Conservation (phyloP, 2,329 filamentous ascomycete species). For the Fusarium nanum region DNA sequence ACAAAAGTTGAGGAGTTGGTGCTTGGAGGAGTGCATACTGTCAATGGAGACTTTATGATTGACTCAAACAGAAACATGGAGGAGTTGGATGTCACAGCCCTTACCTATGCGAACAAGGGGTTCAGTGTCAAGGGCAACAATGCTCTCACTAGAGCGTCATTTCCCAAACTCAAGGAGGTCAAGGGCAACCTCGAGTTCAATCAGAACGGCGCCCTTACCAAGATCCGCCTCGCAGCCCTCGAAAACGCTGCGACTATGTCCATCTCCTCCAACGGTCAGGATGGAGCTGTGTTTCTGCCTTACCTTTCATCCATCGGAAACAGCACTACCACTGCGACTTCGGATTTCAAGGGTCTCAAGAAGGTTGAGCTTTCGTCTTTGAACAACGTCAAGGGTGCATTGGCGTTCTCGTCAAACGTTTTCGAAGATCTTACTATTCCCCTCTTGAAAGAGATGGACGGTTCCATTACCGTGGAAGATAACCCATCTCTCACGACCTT, state of each 20-base stretch:
- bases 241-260: slow-evolving; percentile 45
- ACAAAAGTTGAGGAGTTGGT: slow-evolving; percentile 36
- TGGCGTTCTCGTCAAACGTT: slow-evolving; percentile 39
- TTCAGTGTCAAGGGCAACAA: slow-evolving; percentile 41
- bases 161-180: slow-evolving; percentile 42
- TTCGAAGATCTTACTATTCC: slow-evolving; percentile 43
- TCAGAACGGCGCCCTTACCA: slow-evolving; percentile 38
- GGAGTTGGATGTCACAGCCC: slow-evolving; percentile 24
- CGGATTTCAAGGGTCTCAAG: slow-evolving; percentile 34
- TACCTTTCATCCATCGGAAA: slow-evolving; percentile 41
- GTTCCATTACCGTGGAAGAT: slow-evolving; percentile 42
- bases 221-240: slow-evolving; percentile 36
- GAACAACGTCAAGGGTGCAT: slow-evolving; percentile 38
- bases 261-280: slow-evolving; percentile 41
- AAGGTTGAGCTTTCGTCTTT: slow-evolving; percentile 43
- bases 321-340: slow-evolving; percentile 42
- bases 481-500: slow-evolving; percentile 42
- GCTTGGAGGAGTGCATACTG: slow-evolving; percentile 40
- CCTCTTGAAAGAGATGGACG: slow-evolving; percentile 41
- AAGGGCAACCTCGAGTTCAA: slow-evolving; percentile 45
- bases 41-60: slow-evolving; percentile 43
- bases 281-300: slow-evolving; percentile 35
- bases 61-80: slow-evolving; percentile 40
- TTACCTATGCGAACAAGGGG: slow-evolving; percentile 41
- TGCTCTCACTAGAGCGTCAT: slow-evolving; percentile 33